Percentiles rank a stretch among this genome's conserved stretches.
phyloP scores from a whole-genome alignment of 352 stramenopile species.

The Plasmopara muralis region DNA sequence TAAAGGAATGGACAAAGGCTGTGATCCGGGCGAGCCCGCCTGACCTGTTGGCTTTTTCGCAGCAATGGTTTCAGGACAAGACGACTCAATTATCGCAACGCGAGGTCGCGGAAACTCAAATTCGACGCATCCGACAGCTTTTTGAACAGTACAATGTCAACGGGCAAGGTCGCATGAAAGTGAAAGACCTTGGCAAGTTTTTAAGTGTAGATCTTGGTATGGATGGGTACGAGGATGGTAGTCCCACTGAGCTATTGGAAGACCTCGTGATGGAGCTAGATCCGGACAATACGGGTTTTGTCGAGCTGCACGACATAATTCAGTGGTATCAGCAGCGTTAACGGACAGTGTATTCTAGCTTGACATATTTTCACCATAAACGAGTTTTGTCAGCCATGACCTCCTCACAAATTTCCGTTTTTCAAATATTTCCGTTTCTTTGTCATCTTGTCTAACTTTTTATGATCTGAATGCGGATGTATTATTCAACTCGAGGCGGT shows the following conservation, averaged over 20 bases:
- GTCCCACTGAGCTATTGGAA: slow-evolving; percentile 40
- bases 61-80: slow-evolving; percentile 84
- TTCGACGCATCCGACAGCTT: slow-evolving; percentile 58
- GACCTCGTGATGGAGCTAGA: slow-evolving; percentile 67
- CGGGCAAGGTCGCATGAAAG: slow-evolving; percentile 72
- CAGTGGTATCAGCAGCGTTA: slow-evolving; percentile 74
- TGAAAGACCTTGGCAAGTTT: slow-evolving; percentile 62
- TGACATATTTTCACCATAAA: not conserved
- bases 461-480: slow-evolving; percentile 4
- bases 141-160: slow-evolving; percentile 81
- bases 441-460: slow-evolving; percentile 20
- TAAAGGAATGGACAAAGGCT: slow-evolving; percentile 90
- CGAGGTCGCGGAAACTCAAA: slow-evolving; percentile 57
- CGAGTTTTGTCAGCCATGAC: not conserved
- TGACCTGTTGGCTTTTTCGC: slow-evolving; percentile 78
- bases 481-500: slow-evolving; percentile 19
- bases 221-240: slow-evolving; percentile 43
- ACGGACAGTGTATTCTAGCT: not conserved
- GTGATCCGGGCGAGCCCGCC: slow-evolving; percentile 74
- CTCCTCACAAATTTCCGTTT: slow-evolving; percentile 4
- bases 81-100: slow-evolving; percentile 45
- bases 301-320: slow-evolving; percentile 77
- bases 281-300: slow-evolving; percentile 66
- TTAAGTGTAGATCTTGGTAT: slow-evolving; percentile 59
- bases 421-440: slow-evolving; percentile 16